phyloP scores from a whole-genome alignment of 2,329 filamentous ascomycete species.

The Xenosphaeropsis pyriputrescens region DNA sequence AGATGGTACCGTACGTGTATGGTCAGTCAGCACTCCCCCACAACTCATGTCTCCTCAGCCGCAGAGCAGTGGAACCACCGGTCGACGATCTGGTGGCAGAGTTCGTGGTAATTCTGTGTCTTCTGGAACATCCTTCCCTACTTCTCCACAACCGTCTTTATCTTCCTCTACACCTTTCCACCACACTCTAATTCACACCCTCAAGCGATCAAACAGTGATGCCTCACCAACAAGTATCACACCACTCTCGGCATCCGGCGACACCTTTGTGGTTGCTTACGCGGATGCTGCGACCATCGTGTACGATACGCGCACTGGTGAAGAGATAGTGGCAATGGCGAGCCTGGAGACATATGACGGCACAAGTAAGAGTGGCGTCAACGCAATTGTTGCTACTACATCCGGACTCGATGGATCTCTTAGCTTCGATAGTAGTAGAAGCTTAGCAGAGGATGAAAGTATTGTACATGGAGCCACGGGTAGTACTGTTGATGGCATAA shows the following conservation, averaged over 20 bases:
- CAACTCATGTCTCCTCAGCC: constrained; percentile 65
- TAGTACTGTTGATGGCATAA: constrained; percentile 72
- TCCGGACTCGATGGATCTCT: constrained; percentile 56
- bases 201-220: constrained; percentile 51
- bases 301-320: constrained; percentile 83
- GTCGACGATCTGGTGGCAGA: constrained; percentile 56
- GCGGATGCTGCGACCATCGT: constrained; percentile 80
- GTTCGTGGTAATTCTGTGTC: constrained; percentile 86
- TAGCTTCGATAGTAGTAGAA: constrained; percentile 45
- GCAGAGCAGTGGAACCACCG: constrained; percentile 24
- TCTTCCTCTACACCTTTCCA: constrained; percentile 78
- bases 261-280: constrained; percentile 87
- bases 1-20: constrained; percentile 83
- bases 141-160: constrained; percentile 75
- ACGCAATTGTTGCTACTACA: constrained; percentile 79
- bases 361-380: constrained; percentile 70
- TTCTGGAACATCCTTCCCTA: constrained; percentile 83
- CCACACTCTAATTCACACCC: constrained; percentile 77
- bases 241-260: constrained; percentile 68
- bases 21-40: constrained; percentile 86
- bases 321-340: constrained; percentile 85
- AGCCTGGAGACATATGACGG: constrained; percentile 90
- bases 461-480: constrained; percentile 67
- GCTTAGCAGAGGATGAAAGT: constrained; percentile 58
- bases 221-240: constrained; percentile 84